A percentile compares a stretch with the other conserved stretches of the same genome.
Evolutionary conservation across 768 basidiomycete genomes (phyloP).

Genomic region (Agrocybe pediades): DNA sequence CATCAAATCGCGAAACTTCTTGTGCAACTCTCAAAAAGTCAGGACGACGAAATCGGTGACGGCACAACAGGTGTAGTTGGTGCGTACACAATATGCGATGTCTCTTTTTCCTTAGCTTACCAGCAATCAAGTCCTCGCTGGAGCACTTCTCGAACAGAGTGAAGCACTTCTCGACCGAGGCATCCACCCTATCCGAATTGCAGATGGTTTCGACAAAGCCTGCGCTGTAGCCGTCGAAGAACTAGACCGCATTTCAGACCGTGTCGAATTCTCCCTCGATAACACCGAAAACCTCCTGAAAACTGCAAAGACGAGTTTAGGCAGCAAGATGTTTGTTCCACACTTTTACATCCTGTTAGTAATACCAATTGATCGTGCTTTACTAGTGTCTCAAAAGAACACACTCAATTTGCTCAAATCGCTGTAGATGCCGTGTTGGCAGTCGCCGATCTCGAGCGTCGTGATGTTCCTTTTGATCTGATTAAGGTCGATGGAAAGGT

Average conservation of each 20-base stretch:
- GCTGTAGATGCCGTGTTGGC: constrained; percentile 96
- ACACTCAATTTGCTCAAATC: constrained; percentile 93
- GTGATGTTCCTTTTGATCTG: constrained; percentile 95
- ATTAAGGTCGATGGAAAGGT: constrained; percentile 99
- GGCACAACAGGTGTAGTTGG: constrained; percentile 99
- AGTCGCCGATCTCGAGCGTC: constrained; percentile 93
- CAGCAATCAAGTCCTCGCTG: constrained; percentile 78
- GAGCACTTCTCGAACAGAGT: constrained; percentile 93
- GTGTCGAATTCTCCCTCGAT: constrained; percentile 78
- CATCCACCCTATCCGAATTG: constrained; percentile 98
- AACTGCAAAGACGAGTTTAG: constrained; percentile 94
- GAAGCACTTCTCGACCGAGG: constrained; percentile 98
- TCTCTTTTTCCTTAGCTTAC: constrained; percentile 3
- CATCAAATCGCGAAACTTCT: constrained; percentile 98
- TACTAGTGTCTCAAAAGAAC: constrained; percentile 92
- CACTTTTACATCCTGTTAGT: not conserved
- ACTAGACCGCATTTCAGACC: constrained; percentile 89
- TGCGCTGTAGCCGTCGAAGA: constrained; percentile 89
- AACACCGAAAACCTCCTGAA: constrained; percentile 90
- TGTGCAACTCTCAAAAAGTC: constrained; percentile 94
- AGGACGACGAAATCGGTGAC: constrained; percentile 99
- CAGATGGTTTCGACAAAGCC: constrained; percentile 97
- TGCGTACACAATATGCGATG: constrained; percentile 39
- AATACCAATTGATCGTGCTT: constrained; percentile 5
- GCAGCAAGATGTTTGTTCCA: constrained; percentile 90